These are phyloP conservation scores for Macadamia tetraphylla DNA, from an alignment of 164 flowering plant genomes.

Conservation along the genomic window DNA sequence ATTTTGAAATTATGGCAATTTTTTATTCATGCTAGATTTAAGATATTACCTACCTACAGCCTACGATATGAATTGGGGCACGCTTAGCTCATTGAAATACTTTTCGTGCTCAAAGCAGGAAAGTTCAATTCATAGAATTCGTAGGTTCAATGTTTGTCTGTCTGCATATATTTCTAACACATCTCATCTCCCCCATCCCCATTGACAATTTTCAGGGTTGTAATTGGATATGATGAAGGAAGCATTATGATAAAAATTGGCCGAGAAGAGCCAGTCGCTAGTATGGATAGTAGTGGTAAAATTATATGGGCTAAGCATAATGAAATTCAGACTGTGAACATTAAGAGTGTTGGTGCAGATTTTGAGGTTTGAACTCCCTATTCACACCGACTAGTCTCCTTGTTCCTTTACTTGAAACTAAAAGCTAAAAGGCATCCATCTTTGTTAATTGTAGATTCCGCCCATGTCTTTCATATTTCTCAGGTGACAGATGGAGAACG, in stretches of 20 bases:
- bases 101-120: no score
- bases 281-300: slow-evolving; percentile 97
- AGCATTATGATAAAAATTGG: slow-evolving; percentile 92
- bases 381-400: neutral
- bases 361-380: slow-evolving; percentile 53
- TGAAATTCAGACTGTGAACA: slow-evolving; percentile 93
- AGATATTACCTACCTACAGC: neutral
- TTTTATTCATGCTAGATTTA: neutral
- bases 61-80: no score
- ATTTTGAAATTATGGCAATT: neutral
- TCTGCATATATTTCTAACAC: neutral
- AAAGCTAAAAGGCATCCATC: neutral
- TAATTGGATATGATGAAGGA: slow-evolving; percentile 97
- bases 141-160: no score
- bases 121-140: no score
- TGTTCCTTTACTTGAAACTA: neutral
- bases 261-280: slow-evolving; percentile 90
- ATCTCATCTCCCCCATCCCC: neutral
- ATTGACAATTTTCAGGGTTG: slow-evolving; percentile 44
- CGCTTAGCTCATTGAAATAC: no score
- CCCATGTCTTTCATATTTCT: slow-evolving; percentile 7
- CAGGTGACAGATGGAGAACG: slow-evolving; percentile 97
- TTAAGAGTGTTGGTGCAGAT: slow-evolving; percentile 91
- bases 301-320: slow-evolving; percentile 98
- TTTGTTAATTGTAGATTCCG: neutral